phyloP scores from a whole-genome alignment of 768 basidiomycete species.

The Paxillus involutus region DNA sequence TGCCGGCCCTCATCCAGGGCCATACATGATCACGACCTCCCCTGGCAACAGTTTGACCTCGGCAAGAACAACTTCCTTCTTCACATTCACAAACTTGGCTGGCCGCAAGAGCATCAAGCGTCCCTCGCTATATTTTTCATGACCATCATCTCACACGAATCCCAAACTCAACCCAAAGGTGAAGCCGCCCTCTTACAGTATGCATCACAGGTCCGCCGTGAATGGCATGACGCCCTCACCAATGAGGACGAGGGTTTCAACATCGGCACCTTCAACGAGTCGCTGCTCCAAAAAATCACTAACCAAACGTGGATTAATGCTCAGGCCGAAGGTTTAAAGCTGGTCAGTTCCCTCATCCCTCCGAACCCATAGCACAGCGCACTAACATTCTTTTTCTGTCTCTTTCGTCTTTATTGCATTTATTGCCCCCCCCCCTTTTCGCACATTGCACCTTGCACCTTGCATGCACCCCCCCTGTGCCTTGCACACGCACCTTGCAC shows the following conservation, averaged over 20 bases:
- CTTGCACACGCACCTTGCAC: too few relatives aligned
- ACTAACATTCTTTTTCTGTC: too few relatives aligned
- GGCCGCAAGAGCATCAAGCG: background rate
- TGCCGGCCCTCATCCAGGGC: slow-evolving; percentile 15
- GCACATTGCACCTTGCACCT: too few relatives aligned
- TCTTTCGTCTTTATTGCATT: too few relatives aligned
- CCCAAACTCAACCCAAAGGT: background rate
- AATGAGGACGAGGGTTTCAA: background rate
- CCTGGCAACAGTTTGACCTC: slow-evolving; percentile 17
- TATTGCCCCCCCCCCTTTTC: too few relatives aligned
- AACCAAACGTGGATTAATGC: slow-evolving; percentile 1
- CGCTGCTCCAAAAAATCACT: background rate
- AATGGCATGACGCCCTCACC: background rate
- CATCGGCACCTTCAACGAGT: background rate
- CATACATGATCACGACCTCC: slow-evolving; percentile 12
- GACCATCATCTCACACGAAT: background rate
- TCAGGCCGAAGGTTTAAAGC: background rate
- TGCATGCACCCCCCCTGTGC: too few relatives aligned
- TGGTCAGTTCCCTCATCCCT: fast-evolving
- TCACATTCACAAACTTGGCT: background rate
- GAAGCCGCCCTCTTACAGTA: background rate
- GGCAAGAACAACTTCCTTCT: slow-evolving; percentile 8
- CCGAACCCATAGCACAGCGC: too few relatives aligned
- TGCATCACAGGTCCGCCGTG: background rate
- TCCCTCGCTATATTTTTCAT: background rate